Base-by-base conservation (phyloP, 768 basidiomycete genomes). In the Lactarius akahatsu region DNA sequence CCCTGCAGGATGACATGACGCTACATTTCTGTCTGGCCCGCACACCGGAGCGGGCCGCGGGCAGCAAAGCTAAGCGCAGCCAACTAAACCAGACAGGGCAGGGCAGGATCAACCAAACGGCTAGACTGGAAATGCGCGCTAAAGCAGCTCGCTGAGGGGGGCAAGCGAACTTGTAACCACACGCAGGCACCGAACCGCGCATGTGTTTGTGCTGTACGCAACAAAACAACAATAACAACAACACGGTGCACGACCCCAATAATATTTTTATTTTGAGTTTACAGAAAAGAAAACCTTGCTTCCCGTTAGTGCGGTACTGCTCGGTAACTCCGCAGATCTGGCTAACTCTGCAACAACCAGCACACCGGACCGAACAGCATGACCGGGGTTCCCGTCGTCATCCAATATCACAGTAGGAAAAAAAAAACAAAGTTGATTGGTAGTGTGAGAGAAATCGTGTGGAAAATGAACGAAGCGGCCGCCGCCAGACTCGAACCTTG, bases 41-140 rank as follows among this genome's bases (percentile, higher is more conserved):
- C 43, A 45, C 30, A 41, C 26, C 36, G 63, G 9, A 36, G 32
- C 63, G 18, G 63, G 56, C 32, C 56, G 56, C 26, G 15, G 13
- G 50, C 2, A 26, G 41, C 16, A 18, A 5, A 13, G 38, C 38
- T 40, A 40, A 20, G 23, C 47, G 50, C 50, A 26, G 50, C 50
- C 2, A 26, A 52, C 50, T 15, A 52, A 13, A 52, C n/a, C 50
- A 52, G n/a, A 50, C 28, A 28, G 28, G 28, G 43, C 43, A 50
- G 47, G 23, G n/a, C n/a, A n/a, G n/a, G 50, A 52, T 28, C 23
- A 23, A 26, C 6, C 50, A 50, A 50, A 23, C 47, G 50, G 50
- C 6, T 52, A n/a, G 50, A 26, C 23, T n/a, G 23, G 15, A 47
- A 47, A 23, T 47, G 45, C 20, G 45, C 45, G 45, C 45, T 23